Base-by-base conservation (phyloP, 345 rosid species). In the Dipteronia dyeriana region DNA sequence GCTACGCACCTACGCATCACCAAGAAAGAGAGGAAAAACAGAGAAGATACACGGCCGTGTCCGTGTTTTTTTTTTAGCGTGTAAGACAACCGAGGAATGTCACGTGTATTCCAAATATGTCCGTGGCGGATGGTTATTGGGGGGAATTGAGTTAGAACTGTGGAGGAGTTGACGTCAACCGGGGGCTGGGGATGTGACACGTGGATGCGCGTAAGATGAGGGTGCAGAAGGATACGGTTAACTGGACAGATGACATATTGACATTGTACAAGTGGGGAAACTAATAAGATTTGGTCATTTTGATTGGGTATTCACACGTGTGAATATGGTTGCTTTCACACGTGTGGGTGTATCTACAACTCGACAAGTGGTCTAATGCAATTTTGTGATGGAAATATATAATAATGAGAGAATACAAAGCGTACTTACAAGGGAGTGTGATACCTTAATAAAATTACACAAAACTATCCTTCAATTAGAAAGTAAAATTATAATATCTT, bases 91-190 rank as follows among this genome's bases (percentile, higher is more conserved):
- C 5, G 38, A 34, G n/a, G 12, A 25, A 19, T 23, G 1, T 6
- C 77, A 64, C 70, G 70, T 63, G 70, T 10, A 12, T 74, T 41
- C 68, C 7, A 23, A 25, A 19, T n/a, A n/a, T n/a, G 13, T 19
- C 20, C 62, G 66, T 71, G 80, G 71, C 70, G n/a, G 3, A 0
- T 22, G 19, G 8, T n/a, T 29, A 38, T 71, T 51, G 8, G 80
- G 0, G 1, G 13, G 29, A 13, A 13, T 31, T 56, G 11, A 7
- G 22, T 3, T 2, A 11, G 5, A 43, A 23, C 14, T 60, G 20
- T 5, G 39, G 6, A 1, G 0, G 3, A 16, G 13, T 7, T 43
- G 39, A 19, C 51, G 22, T 59, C 76, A 10, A 17, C 12, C 3
- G 51, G 2, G 29, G 4, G 0, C 14, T 26, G 31, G 26, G 7